Evolutionary conservation across 345 rosid genomes (phyloP).

Genomic region (Aegle marmelos): DNA sequence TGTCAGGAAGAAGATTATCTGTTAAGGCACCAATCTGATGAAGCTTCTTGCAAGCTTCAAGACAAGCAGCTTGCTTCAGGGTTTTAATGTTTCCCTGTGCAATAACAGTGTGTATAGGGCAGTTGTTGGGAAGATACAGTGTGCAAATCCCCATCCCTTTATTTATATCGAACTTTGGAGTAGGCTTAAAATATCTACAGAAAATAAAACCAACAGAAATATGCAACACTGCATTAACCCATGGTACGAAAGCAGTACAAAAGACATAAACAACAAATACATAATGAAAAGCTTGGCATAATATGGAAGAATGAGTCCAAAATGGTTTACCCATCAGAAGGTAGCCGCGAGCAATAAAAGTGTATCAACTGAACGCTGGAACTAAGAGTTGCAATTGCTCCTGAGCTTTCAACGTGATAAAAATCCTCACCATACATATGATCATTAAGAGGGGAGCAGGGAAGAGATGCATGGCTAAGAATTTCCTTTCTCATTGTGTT

Average conservation of each 20-base stretch:
- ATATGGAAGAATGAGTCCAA: constrained; percentile 5
- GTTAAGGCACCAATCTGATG: constrained; percentile 68
- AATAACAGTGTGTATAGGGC: constrained; percentile 43
- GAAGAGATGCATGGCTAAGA: constrained; percentile 48
- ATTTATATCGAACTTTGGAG: constrained; percentile 53
- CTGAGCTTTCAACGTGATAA: constrained; percentile 58
- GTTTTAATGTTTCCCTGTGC: constrained; percentile 36
- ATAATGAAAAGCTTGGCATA: not conserved
- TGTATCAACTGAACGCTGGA: constrained; percentile 68
- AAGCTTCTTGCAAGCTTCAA: constrained; percentile 81
- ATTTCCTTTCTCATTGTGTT: constrained; percentile 74
- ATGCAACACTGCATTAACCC: not conserved
- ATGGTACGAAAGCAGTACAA: not conserved
- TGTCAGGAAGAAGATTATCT: constrained; percentile 81
- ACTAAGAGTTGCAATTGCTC: constrained; percentile 50
- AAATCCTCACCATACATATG: constrained; percentile 29
- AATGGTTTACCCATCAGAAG: constrained; percentile 73
- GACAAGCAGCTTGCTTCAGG: constrained; percentile 67
- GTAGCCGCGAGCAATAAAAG: constrained; percentile 86
- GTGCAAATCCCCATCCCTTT: constrained; percentile 41
- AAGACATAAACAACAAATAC: not conserved
- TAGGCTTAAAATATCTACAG: constrained; percentile 74
- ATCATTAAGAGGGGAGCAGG: constrained; percentile 49
- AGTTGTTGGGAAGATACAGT: constrained; percentile 69
- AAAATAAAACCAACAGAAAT: not conserved